Conservation (phyloP, 2,329 filamentous ascomycete species). For the Epichloe amarillans region DNA sequence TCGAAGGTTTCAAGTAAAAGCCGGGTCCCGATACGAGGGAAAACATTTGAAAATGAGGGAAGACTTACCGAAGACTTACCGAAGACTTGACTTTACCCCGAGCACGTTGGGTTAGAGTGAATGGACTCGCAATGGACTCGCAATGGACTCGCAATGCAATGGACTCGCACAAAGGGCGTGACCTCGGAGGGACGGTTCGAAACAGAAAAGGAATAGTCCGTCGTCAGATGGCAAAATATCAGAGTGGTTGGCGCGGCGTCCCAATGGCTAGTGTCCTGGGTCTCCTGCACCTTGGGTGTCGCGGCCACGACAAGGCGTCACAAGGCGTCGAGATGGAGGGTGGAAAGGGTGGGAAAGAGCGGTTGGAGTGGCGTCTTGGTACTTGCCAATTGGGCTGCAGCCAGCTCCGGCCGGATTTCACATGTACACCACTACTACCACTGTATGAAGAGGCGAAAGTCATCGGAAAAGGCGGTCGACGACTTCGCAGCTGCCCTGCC, state of each 20-base stretch:
- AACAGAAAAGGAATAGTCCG: not conserved
- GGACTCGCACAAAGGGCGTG: not conserved
- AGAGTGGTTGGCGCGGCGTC: slow-evolving; percentile 2
- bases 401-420: no score
- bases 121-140: not conserved
- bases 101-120: not conserved
- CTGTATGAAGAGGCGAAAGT: no score
- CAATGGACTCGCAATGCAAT: not conserved
- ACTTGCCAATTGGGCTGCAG: not conserved
- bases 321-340: not conserved
- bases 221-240: not conserved
- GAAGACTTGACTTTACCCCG: no score
- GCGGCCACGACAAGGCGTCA: not conserved
- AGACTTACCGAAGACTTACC: not conserved
- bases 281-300: slow-evolving; percentile 1
- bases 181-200: not conserved
- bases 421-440: no score
- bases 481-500: not conserved
- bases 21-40: not conserved
- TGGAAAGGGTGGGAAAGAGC: not conserved
- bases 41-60: not conserved
- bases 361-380: not conserved
- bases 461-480: slow-evolving; percentile 1
- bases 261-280: slow-evolving; percentile 2
- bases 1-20: not conserved